Conservation (phyloP, 2,329 filamentous ascomycete species). For the Sporothrix protearum region DNA sequence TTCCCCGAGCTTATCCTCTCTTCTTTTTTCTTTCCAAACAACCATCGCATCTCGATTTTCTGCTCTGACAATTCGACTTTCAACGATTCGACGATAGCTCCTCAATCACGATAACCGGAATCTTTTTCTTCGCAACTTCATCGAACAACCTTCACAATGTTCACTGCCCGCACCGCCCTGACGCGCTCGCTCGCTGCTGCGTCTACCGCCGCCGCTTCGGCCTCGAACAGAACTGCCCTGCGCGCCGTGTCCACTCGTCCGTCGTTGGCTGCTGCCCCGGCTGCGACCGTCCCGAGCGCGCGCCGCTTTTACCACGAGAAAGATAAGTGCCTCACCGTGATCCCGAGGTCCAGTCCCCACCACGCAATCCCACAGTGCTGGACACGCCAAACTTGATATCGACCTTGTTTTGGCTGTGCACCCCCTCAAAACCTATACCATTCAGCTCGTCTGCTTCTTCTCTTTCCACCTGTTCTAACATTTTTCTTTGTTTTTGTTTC, state of each 20-base stretch:
- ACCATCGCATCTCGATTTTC: background rate
- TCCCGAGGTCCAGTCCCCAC: background rate
- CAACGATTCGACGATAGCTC: background rate
- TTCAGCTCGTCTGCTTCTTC: background rate
- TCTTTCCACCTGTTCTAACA: background rate
- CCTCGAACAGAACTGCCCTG: conserved; percentile 25
- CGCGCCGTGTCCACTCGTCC: conserved; percentile 22
- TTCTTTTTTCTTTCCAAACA: background rate
- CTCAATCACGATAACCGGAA: background rate
- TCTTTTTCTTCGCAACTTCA: background rate
- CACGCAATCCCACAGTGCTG: background rate
- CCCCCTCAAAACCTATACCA: background rate
- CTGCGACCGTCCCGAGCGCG: conserved; percentile 21
- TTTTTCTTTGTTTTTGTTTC: background rate
- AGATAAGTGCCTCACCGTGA: conserved; percentile 27
- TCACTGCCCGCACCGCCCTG: conserved; percentile 24
- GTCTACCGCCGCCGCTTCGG: conserved; percentile 18
- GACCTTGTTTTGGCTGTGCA: background rate
- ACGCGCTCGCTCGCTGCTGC: conserved; percentile 26
- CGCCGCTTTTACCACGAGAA: conserved; percentile 31
- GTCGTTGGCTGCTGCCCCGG: conserved; percentile 13
- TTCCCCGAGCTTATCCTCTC: background rate
- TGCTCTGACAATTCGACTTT: background rate
- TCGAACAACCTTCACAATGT: conserved; percentile 23
- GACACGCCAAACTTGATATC: conserved; percentile 16